Evolutionary conservation across 129 eudicot genomes (phyloP), one percentile per base, ranked within the genome.

Genomic region (Centella asiatica): DNA sequence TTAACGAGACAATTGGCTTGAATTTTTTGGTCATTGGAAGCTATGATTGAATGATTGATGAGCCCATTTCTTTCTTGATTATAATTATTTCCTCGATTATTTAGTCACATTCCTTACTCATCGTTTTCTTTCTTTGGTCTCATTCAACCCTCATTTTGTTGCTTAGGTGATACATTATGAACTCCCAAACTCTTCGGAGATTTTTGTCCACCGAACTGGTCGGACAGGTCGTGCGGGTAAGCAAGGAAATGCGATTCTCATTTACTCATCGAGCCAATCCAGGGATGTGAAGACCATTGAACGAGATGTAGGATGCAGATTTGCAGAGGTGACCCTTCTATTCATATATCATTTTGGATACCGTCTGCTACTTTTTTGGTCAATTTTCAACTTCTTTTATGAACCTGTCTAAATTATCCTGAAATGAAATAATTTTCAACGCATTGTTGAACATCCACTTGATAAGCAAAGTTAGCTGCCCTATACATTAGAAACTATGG

Each of bases 161-260:
- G 15, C 14, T 37, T 60, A 90, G 95, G 76, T 90, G 27, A 75
- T 90, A 68, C 98, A 90, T 72, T 90, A 78, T 69, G 98, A 92
- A 62, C 85, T 84, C 25, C 95, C 98, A 7, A 81, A 69, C 76
- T 67, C 82, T 25, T 80, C 98, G 2, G 95, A 92, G 75, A 79
- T 73, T 6, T 92, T 92, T 74, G 98, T 92, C 49, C 98, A 92
- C 62, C 90, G 95, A 2, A 75, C 95, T 53, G 98, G 98, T 8
- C 84, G 98, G 9, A 87, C 98, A 8, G 97, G 97, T 14, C 97
- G 97, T 74, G 95, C 95, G 65, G 97, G 97, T 58, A 90, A 86
- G 78, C 86, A 87, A 74, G 98, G 98, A 66, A 84, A 37, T 20
- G 95, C 94, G 7, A 92, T 92, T 75, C 76, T 84, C 14, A 81